Base-by-base conservation (phyloP, 1,139 yeast species). In the Taiozyma sp. region DNA sequence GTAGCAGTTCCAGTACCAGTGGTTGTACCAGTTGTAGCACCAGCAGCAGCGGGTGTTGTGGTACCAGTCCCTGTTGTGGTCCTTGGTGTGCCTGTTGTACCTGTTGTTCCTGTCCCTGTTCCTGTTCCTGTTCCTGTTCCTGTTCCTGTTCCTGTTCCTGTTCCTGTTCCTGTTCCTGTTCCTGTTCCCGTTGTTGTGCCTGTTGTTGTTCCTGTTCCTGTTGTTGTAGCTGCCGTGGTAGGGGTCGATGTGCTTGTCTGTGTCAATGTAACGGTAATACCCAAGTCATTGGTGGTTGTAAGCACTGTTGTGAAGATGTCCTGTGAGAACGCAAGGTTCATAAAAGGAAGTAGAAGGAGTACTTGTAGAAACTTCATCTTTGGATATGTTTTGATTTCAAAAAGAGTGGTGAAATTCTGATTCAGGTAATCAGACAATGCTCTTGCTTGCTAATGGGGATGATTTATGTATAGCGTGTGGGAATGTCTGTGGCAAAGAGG, bases 261-360 rank as follows among this genome's bases (percentile, higher is more conserved):
- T 10, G 67, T 54, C 13, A 65, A 55, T 1, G 70, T 60, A 10
- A 68, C 62, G 1, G 57, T 19, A 38, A 59, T 48, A 50, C 62
- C 59, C 19, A 50, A 34, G 9, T 56, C 58, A 45, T 64, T 60
- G 4, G 72, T 64, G 5, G 68, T 64, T 5, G 65, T 38, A 10
- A 38, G 56, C 13, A 69, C 54, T 2, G 69, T 55, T n/a, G 69
- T 57, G 23, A 64, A 24, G 4, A 48, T 19, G 4, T 38, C 40
- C 32, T 43, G 50, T 4, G 59, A 60, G 23, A 32, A 30, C 10
- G 42, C 49, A 4, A 41, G 30, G 13, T 41, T 36, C 12, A 50
- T 42, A 1, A 49, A 34, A 27, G 53, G 24, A 1, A 55, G 45
- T 28, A 55, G 23, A 28, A 51, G 47, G n/a, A 57, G 45, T 38